Evolutionary conservation across 1,284 basidiomycete genomes (phyloP).

Genomic region (Moesziomyces sp.): DNA sequence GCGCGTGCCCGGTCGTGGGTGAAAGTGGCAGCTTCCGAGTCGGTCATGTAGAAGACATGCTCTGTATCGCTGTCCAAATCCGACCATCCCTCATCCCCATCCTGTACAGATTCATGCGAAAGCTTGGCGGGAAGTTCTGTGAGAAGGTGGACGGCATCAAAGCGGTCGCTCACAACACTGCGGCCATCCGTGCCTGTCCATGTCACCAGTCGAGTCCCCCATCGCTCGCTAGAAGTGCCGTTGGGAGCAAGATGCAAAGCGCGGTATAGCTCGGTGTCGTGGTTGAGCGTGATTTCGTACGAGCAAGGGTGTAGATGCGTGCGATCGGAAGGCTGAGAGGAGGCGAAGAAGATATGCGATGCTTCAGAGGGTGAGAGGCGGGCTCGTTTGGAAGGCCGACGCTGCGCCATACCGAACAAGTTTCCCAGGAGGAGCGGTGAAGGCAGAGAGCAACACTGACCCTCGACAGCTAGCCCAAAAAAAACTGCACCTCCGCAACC

Average conservation of each 20-base stretch:
- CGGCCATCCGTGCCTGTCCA: conserved; percentile 19
- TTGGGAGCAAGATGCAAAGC: conserved; percentile 1
- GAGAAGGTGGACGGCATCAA: conserved; percentile 34
- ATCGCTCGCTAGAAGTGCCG: background rate
- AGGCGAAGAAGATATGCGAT: conserved; percentile 17
- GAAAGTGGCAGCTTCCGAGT: conserved; percentile 11
- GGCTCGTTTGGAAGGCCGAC: conserved; percentile 5
- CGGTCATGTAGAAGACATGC: conserved; percentile 34
- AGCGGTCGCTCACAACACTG: conserved; percentile 16
- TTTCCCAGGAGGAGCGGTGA: no score
- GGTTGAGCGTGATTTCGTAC: conserved; percentile 28
- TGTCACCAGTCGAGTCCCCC: conserved; percentile 10
- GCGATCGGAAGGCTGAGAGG: background rate
- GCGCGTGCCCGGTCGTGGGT: conserved; percentile 5
- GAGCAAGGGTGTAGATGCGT: conserved; percentile 10
- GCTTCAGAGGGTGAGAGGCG: conserved; percentile 5
- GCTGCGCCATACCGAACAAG: background rate
- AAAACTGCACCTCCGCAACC: conserved; percentile 38
- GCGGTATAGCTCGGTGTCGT: conserved; percentile 9
- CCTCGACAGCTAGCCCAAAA: conserved; percentile 1
- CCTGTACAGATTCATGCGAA: background rate
- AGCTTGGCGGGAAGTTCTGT: conserved; percentile 1
- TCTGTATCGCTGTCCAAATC: conserved; percentile 35
- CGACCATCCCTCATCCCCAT: conserved; percentile 23
- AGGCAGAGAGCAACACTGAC: background rate